Percentiles rank a stretch among this genome's conserved stretches.
Evolutionary conservation across 345 rosid genomes (phyloP).

Genomic region (Rhizophora apiculata): DNA sequence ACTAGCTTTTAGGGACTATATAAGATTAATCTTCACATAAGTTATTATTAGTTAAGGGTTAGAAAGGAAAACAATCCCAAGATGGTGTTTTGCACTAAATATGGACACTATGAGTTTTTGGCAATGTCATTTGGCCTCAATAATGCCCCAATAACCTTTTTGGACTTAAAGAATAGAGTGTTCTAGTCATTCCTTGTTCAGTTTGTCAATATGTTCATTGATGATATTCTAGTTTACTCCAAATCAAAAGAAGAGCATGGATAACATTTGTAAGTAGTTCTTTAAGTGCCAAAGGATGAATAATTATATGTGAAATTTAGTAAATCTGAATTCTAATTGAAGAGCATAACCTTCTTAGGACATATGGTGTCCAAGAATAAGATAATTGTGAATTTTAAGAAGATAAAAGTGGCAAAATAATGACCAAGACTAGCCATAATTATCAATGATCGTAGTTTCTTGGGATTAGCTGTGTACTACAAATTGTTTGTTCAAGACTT

Average conservation of each 20-base stretch:
- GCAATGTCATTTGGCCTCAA: conserved; percentile 8
- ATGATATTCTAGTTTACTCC: not conserved
- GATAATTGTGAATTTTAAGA: not conserved
- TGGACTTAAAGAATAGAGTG: not conserved
- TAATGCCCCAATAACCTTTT: not conserved
- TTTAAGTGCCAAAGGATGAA: not conserved
- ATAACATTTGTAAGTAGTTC: not conserved
- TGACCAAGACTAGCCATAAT: not conserved
- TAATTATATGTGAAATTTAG: not conserved
- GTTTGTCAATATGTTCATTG: not conserved
- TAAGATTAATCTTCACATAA: not conserved
- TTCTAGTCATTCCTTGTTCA: not conserved
- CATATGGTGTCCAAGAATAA: not conserved
- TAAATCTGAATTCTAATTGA: not conserved
- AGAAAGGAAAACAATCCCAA: not conserved
- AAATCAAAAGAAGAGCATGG: too few relatives aligned
- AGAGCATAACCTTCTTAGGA: not conserved
- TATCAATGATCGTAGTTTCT: not conserved
- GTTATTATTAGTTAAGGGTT: not conserved
- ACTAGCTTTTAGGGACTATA: not conserved
- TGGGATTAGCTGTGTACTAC: not conserved
- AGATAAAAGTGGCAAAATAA: not conserved
- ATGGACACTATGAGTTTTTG: conserved; percentile 10
- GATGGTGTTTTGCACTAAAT: not conserved
- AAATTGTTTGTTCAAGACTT: not conserved